Percentiles rank a stretch among this genome's conserved stretches.
These are phyloP conservation scores for Cucumis hystrix DNA, from an alignment of 306 rosid species.

Conservation along the genomic window DNA sequence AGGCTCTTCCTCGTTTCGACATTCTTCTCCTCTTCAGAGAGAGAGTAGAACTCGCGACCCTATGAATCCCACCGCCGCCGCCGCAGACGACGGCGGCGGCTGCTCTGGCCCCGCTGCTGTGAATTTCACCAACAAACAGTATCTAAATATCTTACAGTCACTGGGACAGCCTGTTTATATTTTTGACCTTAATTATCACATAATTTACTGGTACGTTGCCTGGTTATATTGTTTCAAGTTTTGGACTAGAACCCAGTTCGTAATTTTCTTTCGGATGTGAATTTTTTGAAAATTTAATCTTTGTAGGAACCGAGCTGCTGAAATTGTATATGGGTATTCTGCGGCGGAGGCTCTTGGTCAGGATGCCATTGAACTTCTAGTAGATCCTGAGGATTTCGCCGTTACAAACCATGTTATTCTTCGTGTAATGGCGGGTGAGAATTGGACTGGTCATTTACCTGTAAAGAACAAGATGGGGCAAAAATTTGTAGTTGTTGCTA, in stretches of 20 bases:
- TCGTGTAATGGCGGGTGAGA: slow-evolving; percentile 62
- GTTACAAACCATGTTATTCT: slow-evolving; percentile 37
- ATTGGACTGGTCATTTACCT: slow-evolving; percentile 86
- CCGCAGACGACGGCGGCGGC: slow-evolving; percentile 7
- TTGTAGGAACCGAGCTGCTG: slow-evolving; percentile 91
- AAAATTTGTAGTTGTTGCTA: slow-evolving; percentile 35
- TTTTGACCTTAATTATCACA: slow-evolving; percentile 52
- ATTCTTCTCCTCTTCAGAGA: slow-evolving; percentile 80
- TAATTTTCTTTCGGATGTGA: slow-evolving; percentile 7
- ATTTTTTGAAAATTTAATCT: slow-evolving; percentile 4
- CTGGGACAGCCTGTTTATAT: slow-evolving; percentile 90
- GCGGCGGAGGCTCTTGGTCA: slow-evolving; percentile 74
- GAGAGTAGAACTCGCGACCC: slow-evolving; percentile 57
- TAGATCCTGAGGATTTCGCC: slow-evolving; percentile 42
- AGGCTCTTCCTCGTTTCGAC: slow-evolving; percentile 53
- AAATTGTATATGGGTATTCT: slow-evolving; percentile 65
- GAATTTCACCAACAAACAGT: slow-evolving; percentile 59
- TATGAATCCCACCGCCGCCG: slow-evolving; percentile 1
- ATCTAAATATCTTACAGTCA: slow-evolving; percentile 82
- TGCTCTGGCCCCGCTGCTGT: slow-evolving; percentile 43
- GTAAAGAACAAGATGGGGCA: slow-evolving; percentile 68
- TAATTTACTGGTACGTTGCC: slow-evolving; percentile 58
- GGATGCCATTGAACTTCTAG: slow-evolving; percentile 47
- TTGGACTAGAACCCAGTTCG: neutral
- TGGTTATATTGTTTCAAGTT: neutral